Base-by-base conservation (phyloP, 129 eudicot species). In the Oenanthe sinensis region DNA sequence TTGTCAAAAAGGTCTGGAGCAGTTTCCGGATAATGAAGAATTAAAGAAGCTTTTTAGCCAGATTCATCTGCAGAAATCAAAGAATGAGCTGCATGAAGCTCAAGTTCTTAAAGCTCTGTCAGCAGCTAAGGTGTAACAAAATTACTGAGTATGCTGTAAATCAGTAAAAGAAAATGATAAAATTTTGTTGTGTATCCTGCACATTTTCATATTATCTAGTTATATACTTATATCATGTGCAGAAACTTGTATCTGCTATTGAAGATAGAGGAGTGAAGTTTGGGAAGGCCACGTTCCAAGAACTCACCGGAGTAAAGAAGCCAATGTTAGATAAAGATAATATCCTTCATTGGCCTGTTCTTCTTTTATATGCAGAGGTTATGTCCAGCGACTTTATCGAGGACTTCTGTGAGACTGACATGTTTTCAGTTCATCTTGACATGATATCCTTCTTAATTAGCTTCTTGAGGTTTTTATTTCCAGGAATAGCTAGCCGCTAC, bases 371-470 rank as follows among this genome's bases (percentile, higher is more conserved):
- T 89, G 89, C 97, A 48, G 99, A 96, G 82, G 92, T 90, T 76
- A 92, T 96, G 99, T 90, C 99, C 74, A 89, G 96, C 54, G 99
- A 96, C 84, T 78, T 96, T 76, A 92, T 90, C 42, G 99, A 96
- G 82, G 97, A 96, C 76, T 96, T 96, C 83, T 89, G 97, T 72
- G 97, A 96, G 93, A 92, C 94, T 5, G 99, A 96, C 83, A 96
- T 92, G 95, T 85, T 96, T 71, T 83, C 95, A 74, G 83, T 81
- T 83, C 97, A 96, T 84, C 96, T 96, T 74, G 97, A 92, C 85
- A 85, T 90, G 80, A 96, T 96, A 96, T 96, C 99, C 99, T 96
- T 85, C 70, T 69, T 37, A 84, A 67, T 78, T 52, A 19, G 55
- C 3, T 63, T 26, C 2, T 28, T 28, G 5, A 30, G 22, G 10